Evolutionary conservation across 108 stramenopile genomes (phyloP).

Genomic region (Pelagomonas calceolata): DNA sequence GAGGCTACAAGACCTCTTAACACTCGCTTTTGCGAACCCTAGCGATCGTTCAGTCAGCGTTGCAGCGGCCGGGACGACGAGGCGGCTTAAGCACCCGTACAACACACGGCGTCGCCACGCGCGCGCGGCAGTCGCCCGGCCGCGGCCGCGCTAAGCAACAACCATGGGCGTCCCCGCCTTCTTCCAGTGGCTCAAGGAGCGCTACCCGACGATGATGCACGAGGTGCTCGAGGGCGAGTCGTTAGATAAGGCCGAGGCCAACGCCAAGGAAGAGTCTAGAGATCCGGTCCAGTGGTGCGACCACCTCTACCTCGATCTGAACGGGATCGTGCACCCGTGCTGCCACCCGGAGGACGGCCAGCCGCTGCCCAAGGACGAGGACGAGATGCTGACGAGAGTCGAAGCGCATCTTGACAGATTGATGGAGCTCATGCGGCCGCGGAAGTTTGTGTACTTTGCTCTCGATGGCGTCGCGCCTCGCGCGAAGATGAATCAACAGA

Average conservation of each 20-base stretch:
- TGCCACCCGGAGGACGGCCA: constrained; percentile 79
- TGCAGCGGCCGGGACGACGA: too few species aligned
- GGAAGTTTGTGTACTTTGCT: constrained; percentile 75
- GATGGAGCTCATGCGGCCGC: constrained; percentile 65
- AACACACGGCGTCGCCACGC: too few species aligned
- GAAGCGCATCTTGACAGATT: constrained; percentile 76
- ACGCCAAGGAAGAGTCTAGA: constrained; percentile 59
- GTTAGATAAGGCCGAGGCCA: constrained; percentile 69
- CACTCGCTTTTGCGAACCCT: too few species aligned
- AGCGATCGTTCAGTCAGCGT: too few species aligned
- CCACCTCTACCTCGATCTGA: constrained; percentile 98
- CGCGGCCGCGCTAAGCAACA: too few species aligned
- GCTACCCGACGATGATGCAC: constrained; percentile 88
- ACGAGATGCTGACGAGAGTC: constrained; percentile 95
- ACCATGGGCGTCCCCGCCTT: constrained; percentile 97
- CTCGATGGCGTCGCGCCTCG: constrained; percentile 96
- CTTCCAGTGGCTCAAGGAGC: constrained; percentile 97
- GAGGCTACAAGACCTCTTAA: too few species aligned
- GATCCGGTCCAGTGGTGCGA: constrained; percentile 29
- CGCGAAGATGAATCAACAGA: constrained; percentile 98
- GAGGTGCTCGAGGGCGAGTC: constrained; percentile 83
- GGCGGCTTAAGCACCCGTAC: too few species aligned
- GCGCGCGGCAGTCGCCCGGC: too few species aligned
- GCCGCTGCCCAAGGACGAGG: constrained; percentile 75
- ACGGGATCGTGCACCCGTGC: constrained; percentile 98